phyloP scores from a whole-genome alignment of 2,329 filamentous ascomycete genomes.

The Aspergillus jensenii region DNA sequence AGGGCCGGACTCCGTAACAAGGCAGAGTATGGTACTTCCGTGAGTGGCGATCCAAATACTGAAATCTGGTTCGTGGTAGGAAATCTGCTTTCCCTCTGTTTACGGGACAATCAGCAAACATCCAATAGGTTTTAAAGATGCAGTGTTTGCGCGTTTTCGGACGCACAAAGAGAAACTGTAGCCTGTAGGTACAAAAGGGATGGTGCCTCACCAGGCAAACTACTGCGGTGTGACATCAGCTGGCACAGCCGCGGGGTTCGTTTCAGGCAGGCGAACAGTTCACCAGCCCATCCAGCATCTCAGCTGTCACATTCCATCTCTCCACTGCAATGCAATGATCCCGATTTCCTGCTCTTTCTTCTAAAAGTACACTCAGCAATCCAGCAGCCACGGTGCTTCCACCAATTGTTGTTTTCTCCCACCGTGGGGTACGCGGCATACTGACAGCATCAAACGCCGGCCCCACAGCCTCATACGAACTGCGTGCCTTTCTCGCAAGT shows the following conservation, averaged over 20 bases:
- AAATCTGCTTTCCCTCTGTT: neutral
- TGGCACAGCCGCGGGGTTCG: constrained; percentile 25
- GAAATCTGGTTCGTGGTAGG: neutral
- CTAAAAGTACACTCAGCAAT: neutral
- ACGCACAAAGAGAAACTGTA: neutral
- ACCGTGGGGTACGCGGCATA: neutral
- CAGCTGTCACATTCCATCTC: neutral
- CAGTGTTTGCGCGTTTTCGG: neutral
- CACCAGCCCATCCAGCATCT: neutral
- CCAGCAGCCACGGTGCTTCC: neutral
- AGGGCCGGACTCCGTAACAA: no score
- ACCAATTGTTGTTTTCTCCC: neutral
- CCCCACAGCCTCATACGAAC: constrained; percentile 2
- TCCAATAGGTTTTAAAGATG: neutral
- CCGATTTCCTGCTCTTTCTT: neutral
- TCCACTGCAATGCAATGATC: neutral
- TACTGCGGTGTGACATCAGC: constrained; percentile 40
- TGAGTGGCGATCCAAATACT: neutral
- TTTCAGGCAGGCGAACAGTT: constrained; percentile 11
- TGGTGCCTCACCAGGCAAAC: constrained; percentile 23
- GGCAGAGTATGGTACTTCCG: neutral
- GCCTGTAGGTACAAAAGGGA: neutral
- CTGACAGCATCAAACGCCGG: neutral
- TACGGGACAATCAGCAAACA: neutral
- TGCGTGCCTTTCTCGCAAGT: neutral